Evolutionary conservation across 345 rosid species (phyloP).

Genomic region (Citrus hindsii): DNA sequence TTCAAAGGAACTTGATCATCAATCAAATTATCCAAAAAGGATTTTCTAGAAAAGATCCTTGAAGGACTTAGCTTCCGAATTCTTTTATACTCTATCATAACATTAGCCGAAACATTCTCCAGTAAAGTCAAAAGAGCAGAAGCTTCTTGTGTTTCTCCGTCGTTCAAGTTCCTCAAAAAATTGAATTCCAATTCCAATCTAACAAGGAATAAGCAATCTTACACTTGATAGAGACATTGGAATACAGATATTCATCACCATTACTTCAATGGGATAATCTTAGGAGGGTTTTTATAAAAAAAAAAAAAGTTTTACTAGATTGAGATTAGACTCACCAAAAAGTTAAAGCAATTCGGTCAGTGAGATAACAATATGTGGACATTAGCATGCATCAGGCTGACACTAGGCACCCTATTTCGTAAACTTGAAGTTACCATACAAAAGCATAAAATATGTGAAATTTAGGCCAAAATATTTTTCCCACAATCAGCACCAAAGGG

Average conservation of each 20-base stretch:
- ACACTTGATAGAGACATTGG: not conserved
- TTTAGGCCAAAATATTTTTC: not conserved
- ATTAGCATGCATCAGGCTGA: not conserved
- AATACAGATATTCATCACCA: not conserved
- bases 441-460: not conserved
- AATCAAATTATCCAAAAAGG: too few species aligned
- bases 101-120: too few species aligned
- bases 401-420: not conserved
- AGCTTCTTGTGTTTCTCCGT: too few species aligned
- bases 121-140: too few species aligned
- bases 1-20: too few species aligned
- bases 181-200: too few species aligned
- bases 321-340: not conserved
- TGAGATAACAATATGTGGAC: not conserved
- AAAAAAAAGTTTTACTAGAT: not conserved
- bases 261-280: not conserved
- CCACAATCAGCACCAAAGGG: not conserved
- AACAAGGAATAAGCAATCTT: too few species aligned
- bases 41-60: too few species aligned
- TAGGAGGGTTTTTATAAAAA: not conserved
- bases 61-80: too few species aligned
- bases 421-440: not conserved
- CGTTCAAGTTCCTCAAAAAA: too few species aligned
- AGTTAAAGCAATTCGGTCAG: not conserved
- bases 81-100: too few species aligned